Conservation (phyloP, 805 yeast genomes). For the Candida quercuum region DNA sequence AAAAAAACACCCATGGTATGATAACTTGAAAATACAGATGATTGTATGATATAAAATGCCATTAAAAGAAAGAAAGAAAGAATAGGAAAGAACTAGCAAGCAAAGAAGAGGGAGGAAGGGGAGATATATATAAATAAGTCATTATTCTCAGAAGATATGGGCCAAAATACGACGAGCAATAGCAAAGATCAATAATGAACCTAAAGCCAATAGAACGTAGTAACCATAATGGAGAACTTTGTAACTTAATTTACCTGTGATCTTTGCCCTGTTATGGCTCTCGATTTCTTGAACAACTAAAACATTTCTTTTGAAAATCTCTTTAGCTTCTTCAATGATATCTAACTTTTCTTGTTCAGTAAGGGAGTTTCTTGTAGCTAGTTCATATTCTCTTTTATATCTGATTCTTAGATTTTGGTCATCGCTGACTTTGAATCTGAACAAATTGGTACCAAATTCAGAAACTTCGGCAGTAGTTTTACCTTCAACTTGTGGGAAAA, state of each 20-base stretch:
- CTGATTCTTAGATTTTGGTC: constrained; percentile 57
- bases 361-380: constrained; percentile 65
- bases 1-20: too few species aligned
- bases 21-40: too few species aligned
- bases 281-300: constrained; percentile 63
- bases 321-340: constrained; percentile 61
- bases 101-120: neutral
- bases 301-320: constrained; percentile 59
- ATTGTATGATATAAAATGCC: too few species aligned
- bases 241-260: constrained; percentile 51
- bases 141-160: constrained; percentile 6
- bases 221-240: constrained; percentile 48
- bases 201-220: constrained; percentile 33
- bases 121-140: neutral
- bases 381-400: constrained; percentile 74
- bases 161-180: constrained; percentile 29
- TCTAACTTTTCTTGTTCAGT: constrained; percentile 67
- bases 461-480: constrained; percentile 59
- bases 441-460: constrained; percentile 62
- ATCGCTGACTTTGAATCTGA: constrained; percentile 63
- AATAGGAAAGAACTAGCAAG: too few species aligned
- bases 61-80: neutral
- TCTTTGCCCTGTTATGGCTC: constrained; percentile 51
- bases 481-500: constrained; percentile 72
- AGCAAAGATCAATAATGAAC: constrained; percentile 29